These are phyloP conservation scores for Groenewaldozyma tartarivorans DNA, from an alignment of 805 yeast genomes.

Conservation along the genomic window DNA sequence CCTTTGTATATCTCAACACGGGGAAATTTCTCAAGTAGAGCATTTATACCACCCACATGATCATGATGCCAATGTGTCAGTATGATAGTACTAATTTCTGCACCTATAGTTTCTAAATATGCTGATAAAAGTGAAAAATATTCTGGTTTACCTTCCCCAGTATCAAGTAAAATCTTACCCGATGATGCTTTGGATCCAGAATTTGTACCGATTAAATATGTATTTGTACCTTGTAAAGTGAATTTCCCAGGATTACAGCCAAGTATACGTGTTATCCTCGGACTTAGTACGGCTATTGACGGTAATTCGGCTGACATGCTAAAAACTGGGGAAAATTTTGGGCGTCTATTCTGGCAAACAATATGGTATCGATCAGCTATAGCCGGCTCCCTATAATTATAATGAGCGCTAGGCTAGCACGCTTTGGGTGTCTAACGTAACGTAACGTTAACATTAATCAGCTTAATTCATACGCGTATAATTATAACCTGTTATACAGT, in stretches of 20 bases:
- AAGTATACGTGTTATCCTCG: slow-evolving; percentile 26
- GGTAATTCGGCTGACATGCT: slow-evolving; percentile 11
- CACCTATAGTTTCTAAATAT: slow-evolving; percentile 17
- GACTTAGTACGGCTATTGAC: slow-evolving; percentile 21
- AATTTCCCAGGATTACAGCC: slow-evolving; percentile 30
- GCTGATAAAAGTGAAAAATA: slow-evolving; percentile 17
- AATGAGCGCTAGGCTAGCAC: no score
- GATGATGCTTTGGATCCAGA: no score
- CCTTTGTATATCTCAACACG: slow-evolving; percentile 3
- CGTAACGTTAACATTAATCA: no score
- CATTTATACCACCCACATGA: slow-evolving; percentile 25
- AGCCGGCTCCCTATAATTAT: no score
- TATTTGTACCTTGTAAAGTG: slow-evolving; percentile 32
- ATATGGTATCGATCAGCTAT: no score
- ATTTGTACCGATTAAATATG: slow-evolving; percentile 31
- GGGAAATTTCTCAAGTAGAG: slow-evolving; percentile 8
- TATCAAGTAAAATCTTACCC: slow-evolving; percentile 27
- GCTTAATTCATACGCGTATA: no score
- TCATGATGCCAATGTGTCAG: slow-evolving; percentile 31
- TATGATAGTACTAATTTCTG: slow-evolving; percentile 22
- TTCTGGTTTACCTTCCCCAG: slow-evolving; percentile 27
- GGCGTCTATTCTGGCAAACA: not conserved
- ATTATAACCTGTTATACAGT: no score
- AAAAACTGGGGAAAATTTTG: no score
- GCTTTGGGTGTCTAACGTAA: no score